Evolutionary conservation across 768 basidiomycete species (phyloP).

Genomic region (Amanita inopinata): DNA sequence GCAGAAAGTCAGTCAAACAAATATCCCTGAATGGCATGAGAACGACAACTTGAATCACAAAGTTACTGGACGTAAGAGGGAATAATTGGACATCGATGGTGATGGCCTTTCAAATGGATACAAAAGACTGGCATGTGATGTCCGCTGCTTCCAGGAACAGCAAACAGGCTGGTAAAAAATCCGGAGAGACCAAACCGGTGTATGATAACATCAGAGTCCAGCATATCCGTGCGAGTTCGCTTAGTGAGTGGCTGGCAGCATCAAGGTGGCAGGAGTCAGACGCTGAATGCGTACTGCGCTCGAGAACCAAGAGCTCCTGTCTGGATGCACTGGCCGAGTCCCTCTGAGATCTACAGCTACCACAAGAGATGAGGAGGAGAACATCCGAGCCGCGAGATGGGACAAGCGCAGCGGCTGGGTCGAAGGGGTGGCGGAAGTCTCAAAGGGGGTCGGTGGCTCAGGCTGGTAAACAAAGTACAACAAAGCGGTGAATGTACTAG

Average conservation of each 20-base stretch:
- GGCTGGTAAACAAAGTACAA: conserved; percentile 20
- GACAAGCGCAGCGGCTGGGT: too few species aligned
- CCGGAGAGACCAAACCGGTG: neutral
- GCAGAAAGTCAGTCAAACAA: too few species aligned
- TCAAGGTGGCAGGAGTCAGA: neutral
- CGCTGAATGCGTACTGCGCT: neutral
- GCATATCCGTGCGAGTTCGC: conserved; percentile 2
- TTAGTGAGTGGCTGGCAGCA: neutral
- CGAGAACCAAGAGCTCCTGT: neutral
- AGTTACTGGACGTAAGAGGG: neutral
- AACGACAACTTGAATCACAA: neutral
- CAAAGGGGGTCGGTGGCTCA: conserved; percentile 19
- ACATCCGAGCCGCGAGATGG: neutral
- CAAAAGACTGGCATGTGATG: conserved; percentile 5
- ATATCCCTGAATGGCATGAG: too few species aligned
- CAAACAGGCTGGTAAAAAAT: neutral
- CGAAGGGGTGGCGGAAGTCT: conserved; percentile 8
- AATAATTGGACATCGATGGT: conserved; percentile 1
- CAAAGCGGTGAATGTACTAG: conserved; percentile 18
- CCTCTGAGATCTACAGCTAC: too few species aligned
- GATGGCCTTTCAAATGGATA: conserved; percentile 3
- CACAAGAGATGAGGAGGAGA: neutral
- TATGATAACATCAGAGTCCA: neutral
- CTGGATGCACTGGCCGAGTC: too few species aligned
- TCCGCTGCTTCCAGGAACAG: neutral